Base-by-base conservation (phyloP, 805 yeast species). In the Cyberlindnera lachancei region DNA sequence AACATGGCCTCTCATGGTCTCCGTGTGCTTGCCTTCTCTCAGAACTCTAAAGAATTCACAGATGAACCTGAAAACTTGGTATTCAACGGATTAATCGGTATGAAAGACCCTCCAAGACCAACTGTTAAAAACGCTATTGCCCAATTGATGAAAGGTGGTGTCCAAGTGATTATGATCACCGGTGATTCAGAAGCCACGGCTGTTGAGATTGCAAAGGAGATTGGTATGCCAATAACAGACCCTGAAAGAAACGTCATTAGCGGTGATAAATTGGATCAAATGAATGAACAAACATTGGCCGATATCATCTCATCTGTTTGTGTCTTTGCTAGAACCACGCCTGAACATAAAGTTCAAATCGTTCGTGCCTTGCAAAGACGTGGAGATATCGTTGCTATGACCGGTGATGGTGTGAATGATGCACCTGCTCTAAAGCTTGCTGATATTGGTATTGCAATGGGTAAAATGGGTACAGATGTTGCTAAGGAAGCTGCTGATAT, bases 381-480 rank as follows among this genome's bases (percentile, higher is more conserved):
- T 53, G 96, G 96, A 31, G 95, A 90, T 56, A 78, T 90, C 41
- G 97, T 90, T 32, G 98, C 96, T 16, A 88, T 90, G 96, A 88
- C 97, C n/a, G 98, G 98, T 46, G 97, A 88, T 60, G 97, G 97
- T 61, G 96, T 90, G 11, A 88, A 88, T 56, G 97, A 88, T 65
- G 97, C 97, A 0, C 97, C 97, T n/a, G 96, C 97, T 5, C 68
- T 90, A 47, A 88, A 90, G 55, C 68, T 88, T 46, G 96, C 97
- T 3, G 96, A 88, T 60, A 88, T 88, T 46, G 97, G 97, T 50
- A 85, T 90, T 46, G 79, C 95, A 11, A 87, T 88, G 92, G 92
- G 87, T 38, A 75, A 74, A 46, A 79, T 82, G 64, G 98, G 98
- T 38, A 92, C 97, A 0, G 98, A 90, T 58, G 98, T 90, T 25